phyloP scores from a whole-genome alignment of 163 green algal species.

The Volvox carteri region DNA sequence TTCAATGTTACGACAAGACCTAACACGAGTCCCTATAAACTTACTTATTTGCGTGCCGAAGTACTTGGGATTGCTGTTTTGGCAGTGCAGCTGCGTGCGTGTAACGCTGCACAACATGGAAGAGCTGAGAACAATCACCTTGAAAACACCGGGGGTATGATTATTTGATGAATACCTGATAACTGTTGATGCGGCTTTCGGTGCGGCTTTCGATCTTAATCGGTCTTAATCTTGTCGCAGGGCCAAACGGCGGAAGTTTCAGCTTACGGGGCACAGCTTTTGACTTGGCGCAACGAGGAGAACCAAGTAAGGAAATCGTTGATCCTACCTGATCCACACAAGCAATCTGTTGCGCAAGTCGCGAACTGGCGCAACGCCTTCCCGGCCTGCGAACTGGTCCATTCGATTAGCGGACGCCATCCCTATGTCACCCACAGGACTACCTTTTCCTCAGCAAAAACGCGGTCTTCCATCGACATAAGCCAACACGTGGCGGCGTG shows the following conservation, averaged over 20 bases:
- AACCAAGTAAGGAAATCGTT: slow-evolving; percentile 58
- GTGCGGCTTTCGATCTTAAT: background rate
- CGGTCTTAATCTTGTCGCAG: slow-evolving; percentile 44
- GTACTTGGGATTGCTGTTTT: too few species aligned
- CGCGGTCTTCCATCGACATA: slow-evolving; percentile 90
- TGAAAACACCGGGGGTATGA: slow-evolving; percentile 13
- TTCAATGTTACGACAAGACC: background rate
- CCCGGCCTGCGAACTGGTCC: too few species aligned
- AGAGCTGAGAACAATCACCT: background rate
- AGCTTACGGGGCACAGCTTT: slow-evolving; percentile 81
- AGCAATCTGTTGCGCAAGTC: background rate
- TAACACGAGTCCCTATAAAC: background rate
- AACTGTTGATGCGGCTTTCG: background rate
- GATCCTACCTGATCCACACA: background rate
- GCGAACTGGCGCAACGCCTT: background rate
- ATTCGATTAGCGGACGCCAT: too few species aligned
- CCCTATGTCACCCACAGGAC: slow-evolving; percentile 62
- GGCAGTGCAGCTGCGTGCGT: too few species aligned
- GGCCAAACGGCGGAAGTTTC: slow-evolving; percentile 75
- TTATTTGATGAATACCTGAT: background rate
- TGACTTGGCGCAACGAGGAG: slow-evolving; percentile 70
- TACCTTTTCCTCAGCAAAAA: slow-evolving; percentile 83
- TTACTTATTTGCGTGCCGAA: too few species aligned
- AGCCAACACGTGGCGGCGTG: slow-evolving; percentile 88
- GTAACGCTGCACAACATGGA: too few species aligned